phyloP scores from a whole-genome alignment of 176 grass and related monocot genomes.

The Aegilops sharonensis region DNA sequence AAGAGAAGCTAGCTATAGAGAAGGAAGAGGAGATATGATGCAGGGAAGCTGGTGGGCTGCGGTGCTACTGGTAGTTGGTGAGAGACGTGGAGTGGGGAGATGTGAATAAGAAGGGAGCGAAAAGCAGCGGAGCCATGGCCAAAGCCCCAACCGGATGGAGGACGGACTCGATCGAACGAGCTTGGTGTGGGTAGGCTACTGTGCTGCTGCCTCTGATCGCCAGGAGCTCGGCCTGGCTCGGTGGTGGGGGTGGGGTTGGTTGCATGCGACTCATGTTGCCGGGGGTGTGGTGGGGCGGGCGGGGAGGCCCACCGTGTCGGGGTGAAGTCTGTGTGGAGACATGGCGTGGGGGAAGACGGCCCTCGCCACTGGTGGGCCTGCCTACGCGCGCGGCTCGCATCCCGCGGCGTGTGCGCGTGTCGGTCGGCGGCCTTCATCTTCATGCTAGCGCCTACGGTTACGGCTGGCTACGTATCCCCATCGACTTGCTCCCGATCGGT shows the following conservation, averaged over 20 bases:
- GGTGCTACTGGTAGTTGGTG: conserved; percentile 22
- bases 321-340: conserved; percentile 19
- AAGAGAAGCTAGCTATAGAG: not conserved
- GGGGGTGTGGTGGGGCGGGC: not conserved
- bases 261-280: conserved; percentile 15
- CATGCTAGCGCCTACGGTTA: not conserved
- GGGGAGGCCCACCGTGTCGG: conserved; percentile 38
- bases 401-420: conserved; percentile 37
- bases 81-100: conserved; percentile 49
- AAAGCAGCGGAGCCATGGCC: conserved; percentile 28
- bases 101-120: conserved; percentile 75
- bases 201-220: not conserved
- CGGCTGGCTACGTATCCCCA: not conserved
- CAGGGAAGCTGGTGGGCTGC: not conserved
- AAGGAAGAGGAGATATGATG: not conserved
- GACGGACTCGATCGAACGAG: too few species aligned
- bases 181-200: not conserved
- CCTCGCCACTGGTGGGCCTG: not conserved
- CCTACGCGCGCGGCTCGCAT: conserved; percentile 18
- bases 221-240: not conserved
- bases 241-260: not conserved
- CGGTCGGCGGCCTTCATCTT: conserved; percentile 31
- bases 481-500: not conserved
- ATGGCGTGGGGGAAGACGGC: conserved; percentile 10
- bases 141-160: not conserved